phyloP scores from a whole-genome alignment of 495 filamentous ascomycete species.

The Annulohypoxylon nitens region DNA sequence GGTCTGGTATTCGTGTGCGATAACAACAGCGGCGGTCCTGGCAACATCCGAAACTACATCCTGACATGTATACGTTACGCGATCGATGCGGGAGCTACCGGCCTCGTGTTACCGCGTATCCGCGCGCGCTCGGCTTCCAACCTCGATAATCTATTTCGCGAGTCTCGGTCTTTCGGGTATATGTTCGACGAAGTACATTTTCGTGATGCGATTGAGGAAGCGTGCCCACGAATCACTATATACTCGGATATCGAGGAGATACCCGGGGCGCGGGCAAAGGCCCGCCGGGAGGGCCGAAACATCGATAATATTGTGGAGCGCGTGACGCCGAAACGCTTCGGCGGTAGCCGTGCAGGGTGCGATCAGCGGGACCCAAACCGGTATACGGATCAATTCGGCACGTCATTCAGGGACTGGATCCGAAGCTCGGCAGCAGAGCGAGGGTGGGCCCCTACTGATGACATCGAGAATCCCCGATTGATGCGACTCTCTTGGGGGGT shows the following conservation, averaged over 20 bases:
- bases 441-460: conserved; percentile 40
- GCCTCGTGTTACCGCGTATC: conserved; percentile 60
- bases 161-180: conserved; percentile 54
- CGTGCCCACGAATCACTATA: conserved; percentile 60
- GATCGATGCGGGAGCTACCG: conserved; percentile 63
- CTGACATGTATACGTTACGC: conserved; percentile 64
- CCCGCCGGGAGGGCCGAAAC: conserved; percentile 13
- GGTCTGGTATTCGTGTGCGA: conserved; percentile 63
- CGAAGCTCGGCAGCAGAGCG: conserved; percentile 29
- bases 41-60: conserved; percentile 67
- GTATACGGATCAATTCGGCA: conserved; percentile 59
- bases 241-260: conserved; percentile 54
- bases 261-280: conserved; percentile 49
- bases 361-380: conserved; percentile 60
- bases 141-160: conserved; percentile 50
- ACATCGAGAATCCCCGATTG: conserved; percentile 49
- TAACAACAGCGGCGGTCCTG: conserved; percentile 66
- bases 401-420: conserved; percentile 51
- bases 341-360: conserved; percentile 55
- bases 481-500: conserved; percentile 61
- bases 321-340: conserved; percentile 59
- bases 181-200: conserved; percentile 64
- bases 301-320: conserved; percentile 51
- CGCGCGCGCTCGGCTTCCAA: conserved; percentile 50
- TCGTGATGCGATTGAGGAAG: conserved; percentile 45